Evolutionary conservation across 192 early-diverging fungal species (phyloP).

Genomic region (Phlyctochytrium arcticum): DNA sequence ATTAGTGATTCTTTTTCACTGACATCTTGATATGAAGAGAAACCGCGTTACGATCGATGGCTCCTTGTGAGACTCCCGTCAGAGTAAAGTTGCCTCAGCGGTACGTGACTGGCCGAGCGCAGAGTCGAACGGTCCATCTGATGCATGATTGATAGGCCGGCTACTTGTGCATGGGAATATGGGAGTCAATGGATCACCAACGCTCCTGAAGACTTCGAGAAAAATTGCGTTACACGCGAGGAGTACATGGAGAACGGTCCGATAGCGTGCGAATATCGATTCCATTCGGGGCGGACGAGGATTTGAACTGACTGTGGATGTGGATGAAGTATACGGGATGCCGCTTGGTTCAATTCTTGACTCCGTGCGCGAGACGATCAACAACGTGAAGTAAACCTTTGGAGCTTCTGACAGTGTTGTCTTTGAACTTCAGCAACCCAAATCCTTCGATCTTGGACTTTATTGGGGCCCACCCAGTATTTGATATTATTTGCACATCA

Average conservation of each 20-base stretch:
- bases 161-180: slow-evolving; percentile 56
- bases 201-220: slow-evolving; percentile 39
- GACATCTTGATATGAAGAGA: not conserved
- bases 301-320: not conserved
- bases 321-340: no score
- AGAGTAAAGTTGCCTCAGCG: slow-evolving; percentile 49
- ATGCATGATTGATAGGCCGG: slow-evolving; percentile 43
- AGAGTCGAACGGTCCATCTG: no score
- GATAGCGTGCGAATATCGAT: not conserved
- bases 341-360: no score
- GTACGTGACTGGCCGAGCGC: slow-evolving; percentile 47
- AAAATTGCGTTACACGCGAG: slow-evolving; percentile 50
- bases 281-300: not conserved
- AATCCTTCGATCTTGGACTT: slow-evolving; percentile 81
- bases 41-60: slow-evolving; percentile 50
- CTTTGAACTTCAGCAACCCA: slow-evolving; percentile 79
- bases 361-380: slow-evolving; percentile 26
- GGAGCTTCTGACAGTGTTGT: slow-evolving; percentile 62
- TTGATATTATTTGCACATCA: slow-evolving; percentile 83
- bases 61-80: slow-evolving; percentile 54
- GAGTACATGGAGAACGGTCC: slow-evolving; percentile 62
- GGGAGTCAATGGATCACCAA: slow-evolving; percentile 34
- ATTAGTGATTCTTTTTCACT: not conserved
- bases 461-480: slow-evolving; percentile 75
- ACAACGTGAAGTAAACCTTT: slow-evolving; percentile 44